Percentiles rank a stretch among this genome's conserved stretches.
Conservation (phyloP, 2,329 filamentous ascomycete genomes). For the Ophiocordyceps sinensis region DNA sequence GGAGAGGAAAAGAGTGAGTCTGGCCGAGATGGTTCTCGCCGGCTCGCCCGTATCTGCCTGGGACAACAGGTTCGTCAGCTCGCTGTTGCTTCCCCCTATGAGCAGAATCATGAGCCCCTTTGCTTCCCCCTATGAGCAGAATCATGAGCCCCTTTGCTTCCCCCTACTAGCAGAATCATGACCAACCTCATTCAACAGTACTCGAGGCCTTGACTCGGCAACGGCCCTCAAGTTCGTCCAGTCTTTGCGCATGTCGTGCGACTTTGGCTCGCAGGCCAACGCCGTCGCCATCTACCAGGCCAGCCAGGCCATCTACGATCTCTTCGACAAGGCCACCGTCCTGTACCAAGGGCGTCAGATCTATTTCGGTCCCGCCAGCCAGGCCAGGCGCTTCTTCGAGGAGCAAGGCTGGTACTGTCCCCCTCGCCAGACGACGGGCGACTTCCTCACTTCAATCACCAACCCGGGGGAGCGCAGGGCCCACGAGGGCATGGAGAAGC, state of each 20-base stretch:
- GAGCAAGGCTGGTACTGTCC: slow-evolving; percentile 56
- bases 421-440: slow-evolving; percentile 49
- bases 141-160: not conserved
- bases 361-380: slow-evolving; percentile 50
- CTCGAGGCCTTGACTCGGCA: slow-evolving; percentile 56
- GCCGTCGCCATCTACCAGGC: slow-evolving; percentile 62
- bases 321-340: slow-evolving; percentile 63
- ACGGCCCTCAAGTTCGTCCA: slow-evolving; percentile 63
- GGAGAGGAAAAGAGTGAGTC: slow-evolving; percentile 66
- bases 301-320: slow-evolving; percentile 52
- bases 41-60: slow-evolving; percentile 42
- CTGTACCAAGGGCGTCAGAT: slow-evolving; percentile 68
- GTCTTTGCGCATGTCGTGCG: slow-evolving; percentile 48
- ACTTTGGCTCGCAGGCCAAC: slow-evolving; percentile 47
- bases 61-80: slow-evolving; percentile 48
- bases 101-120: not conserved
- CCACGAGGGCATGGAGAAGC: slow-evolving; percentile 41
- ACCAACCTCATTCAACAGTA: slow-evolving; percentile 22
- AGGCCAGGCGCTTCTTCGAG: slow-evolving; percentile 52
- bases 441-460: slow-evolving; percentile 57
- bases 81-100: not conserved
- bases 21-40: slow-evolving; percentile 62
- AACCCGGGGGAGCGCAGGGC: slow-evolving; percentile 45
- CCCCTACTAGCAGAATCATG: not conserved
- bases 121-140: not conserved